These are phyloP conservation scores for Sporobolomyces roseus DNA, from an alignment of 768 basidiomycete genomes.

Conservation along the genomic window DNA sequence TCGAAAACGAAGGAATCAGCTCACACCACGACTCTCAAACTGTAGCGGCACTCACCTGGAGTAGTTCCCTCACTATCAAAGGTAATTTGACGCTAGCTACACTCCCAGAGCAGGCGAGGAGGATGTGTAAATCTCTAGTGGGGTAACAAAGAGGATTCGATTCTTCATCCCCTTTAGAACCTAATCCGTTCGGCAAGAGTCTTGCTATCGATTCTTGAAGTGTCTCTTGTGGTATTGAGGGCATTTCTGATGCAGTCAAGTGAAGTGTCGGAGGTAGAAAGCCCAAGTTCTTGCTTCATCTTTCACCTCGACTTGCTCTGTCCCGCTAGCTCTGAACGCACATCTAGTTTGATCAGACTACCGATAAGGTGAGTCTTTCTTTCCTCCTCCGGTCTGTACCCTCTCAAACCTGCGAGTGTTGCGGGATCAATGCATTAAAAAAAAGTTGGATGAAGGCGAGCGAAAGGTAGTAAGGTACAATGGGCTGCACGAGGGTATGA, in stretches of 20 bases:
- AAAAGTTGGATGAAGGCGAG: no score
- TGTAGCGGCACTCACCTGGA: conserved; percentile 55
- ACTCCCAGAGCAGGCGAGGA: conserved; percentile 86
- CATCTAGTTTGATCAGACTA: no score
- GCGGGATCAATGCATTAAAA: no score
- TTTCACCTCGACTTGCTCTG: background rate
- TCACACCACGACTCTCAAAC: background rate
- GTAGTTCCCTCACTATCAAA: conserved; percentile 73
- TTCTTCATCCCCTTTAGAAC: conserved; percentile 39
- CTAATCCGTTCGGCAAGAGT: conserved; percentile 40
- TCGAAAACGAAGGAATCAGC: background rate
- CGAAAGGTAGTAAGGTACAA: no score
- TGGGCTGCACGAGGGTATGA: no score
- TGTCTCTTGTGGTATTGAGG: background rate
- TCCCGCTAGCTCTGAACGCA: no score
- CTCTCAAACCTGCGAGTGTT: no score
- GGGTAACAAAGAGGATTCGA: conserved; percentile 35
- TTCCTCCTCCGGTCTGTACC: no score
- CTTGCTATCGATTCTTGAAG: conserved; percentile 15
- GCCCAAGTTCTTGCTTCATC: background rate
- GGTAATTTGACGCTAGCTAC: conserved; percentile 93
- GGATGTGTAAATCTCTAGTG: conserved; percentile 54
- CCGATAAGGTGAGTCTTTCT: no score
- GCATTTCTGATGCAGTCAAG: background rate
- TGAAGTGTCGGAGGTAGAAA: background rate